Evolutionary conservation across 192 early-diverging fungal species (phyloP).

Genomic region (Pilobolus umbonatus): DNA sequence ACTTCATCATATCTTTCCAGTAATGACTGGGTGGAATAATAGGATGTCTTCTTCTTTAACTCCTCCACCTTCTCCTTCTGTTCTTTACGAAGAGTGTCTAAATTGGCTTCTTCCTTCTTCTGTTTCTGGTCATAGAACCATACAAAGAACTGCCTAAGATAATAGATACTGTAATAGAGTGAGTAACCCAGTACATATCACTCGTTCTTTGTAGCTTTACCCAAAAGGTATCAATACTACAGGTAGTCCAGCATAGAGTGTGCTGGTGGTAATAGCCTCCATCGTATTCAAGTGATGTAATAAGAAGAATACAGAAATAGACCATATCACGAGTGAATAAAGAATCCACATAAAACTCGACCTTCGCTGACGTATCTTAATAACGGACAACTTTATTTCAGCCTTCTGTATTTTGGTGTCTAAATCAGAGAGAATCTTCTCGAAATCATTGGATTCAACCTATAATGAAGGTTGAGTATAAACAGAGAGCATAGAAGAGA

Average conservation of each 20-base stretch:
- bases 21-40: constrained; percentile 83
- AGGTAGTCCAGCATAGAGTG: background rate
- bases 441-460: constrained; percentile 32
- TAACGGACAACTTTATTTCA: constrained; percentile 60
- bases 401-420: constrained; percentile 60
- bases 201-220: constrained; percentile 17
- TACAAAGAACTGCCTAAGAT: constrained; percentile 34
- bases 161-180: constrained; percentile 9
- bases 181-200: no score
- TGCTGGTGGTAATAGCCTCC: background rate
- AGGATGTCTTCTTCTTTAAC: constrained; percentile 92
- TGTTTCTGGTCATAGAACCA: constrained; percentile 48
- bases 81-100: constrained; percentile 42
- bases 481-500: no score
- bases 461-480: constrained; percentile 1
- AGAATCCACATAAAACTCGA: constrained; percentile 50
- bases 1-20: constrained; percentile 80
- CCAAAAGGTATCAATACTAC: constrained; percentile 24
- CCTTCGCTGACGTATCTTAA: constrained; percentile 57
- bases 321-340: constrained; percentile 54
- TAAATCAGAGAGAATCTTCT: constrained; percentile 54
- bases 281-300: constrained; percentile 25
- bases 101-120: constrained; percentile 44
- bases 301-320: constrained; percentile 46
- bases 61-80: constrained; percentile 82